Percentiles rank a stretch among this genome's conserved stretches.
Conservation (phyloP, 306 rosid species). For the Begonia peltatifolia region DNA sequence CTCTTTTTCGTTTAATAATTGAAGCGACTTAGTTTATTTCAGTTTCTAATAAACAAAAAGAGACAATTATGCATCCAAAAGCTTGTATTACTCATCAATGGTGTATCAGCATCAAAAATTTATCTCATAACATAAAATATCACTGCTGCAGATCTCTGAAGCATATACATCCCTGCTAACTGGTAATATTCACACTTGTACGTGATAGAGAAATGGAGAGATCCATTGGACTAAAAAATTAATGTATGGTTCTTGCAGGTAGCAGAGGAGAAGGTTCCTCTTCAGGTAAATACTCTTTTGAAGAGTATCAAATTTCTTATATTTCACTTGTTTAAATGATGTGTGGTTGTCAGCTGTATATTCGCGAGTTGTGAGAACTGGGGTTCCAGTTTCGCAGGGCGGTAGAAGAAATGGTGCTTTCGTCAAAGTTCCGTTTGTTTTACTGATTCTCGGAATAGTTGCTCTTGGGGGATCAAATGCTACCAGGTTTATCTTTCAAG, state of each 20-base stretch:
- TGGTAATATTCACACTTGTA: constrained; percentile 26
- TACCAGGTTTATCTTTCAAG: constrained; percentile 27
- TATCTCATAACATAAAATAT: constrained; percentile 9
- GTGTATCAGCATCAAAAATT: too few relatives aligned
- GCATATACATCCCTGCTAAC: constrained; percentile 47
- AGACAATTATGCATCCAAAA: too few relatives aligned
- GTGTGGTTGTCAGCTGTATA: constrained; percentile 21
- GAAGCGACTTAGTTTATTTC: too few relatives aligned
- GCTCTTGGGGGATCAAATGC: constrained; percentile 58
- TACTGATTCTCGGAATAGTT: constrained; percentile 47
- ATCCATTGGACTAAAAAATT: not conserved
- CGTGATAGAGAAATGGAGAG: not conserved
- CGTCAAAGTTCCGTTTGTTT: constrained; percentile 45
- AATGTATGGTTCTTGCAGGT: constrained; percentile 23
- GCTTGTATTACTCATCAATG: too few relatives aligned
- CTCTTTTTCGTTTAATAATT: not conserved
- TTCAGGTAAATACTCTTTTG: constrained; percentile 28
- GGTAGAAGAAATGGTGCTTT: constrained; percentile 36
- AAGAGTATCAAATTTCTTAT: not conserved
- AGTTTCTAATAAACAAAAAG: too few relatives aligned
- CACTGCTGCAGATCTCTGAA: constrained; percentile 53
- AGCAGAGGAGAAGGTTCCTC: constrained; percentile 19
- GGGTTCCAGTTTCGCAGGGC: constrained; percentile 49
- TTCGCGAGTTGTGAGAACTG: constrained; percentile 46
- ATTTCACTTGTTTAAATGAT: constrained; percentile 2